Evolutionary conservation across 2,329 filamentous ascomycete genomes (phyloP).

Genomic region (Pseudocercospora cruenta): DNA sequence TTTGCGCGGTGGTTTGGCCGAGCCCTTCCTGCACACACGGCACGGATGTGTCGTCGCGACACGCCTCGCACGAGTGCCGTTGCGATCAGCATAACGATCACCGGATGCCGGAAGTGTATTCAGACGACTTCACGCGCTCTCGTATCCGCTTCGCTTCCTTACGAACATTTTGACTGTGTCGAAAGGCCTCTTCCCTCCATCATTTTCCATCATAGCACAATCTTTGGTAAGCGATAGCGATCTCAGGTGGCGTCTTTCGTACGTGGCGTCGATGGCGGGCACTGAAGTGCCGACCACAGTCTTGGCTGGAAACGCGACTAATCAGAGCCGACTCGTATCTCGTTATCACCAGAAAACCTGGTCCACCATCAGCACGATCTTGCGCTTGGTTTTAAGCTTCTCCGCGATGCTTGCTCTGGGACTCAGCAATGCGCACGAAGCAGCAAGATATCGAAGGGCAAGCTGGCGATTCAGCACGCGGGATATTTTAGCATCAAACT

Average conservation of each 20-base stretch:
- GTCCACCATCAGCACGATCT: neutral
- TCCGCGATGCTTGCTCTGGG: neutral
- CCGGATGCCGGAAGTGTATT: neutral
- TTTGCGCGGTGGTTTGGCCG: neutral
- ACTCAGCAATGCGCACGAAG: neutral
- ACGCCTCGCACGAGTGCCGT: neutral
- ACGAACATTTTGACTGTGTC: neutral
- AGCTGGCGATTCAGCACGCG: neutral
- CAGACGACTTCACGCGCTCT: neutral
- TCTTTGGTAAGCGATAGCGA: neutral
- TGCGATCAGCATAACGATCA: conserved; percentile 2
- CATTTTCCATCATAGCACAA: neutral
- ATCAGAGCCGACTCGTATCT: neutral
- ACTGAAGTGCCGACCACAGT: neutral
- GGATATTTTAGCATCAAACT: neutral
- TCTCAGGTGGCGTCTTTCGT: neutral
- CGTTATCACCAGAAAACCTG: neutral
- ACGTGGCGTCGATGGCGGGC: neutral
- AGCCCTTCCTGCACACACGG: neutral
- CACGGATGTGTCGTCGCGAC: neutral
- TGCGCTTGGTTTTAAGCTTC: neutral
- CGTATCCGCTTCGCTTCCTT: conserved; percentile 5
- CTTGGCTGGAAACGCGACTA: neutral
- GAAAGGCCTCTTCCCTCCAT: neutral
- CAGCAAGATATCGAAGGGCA: neutral